Evolutionary conservation across 495 filamentous ascomycete genomes (phyloP), one percentile per base, ranked within the genome.

Genomic region (Gamarada debralockiae): DNA sequence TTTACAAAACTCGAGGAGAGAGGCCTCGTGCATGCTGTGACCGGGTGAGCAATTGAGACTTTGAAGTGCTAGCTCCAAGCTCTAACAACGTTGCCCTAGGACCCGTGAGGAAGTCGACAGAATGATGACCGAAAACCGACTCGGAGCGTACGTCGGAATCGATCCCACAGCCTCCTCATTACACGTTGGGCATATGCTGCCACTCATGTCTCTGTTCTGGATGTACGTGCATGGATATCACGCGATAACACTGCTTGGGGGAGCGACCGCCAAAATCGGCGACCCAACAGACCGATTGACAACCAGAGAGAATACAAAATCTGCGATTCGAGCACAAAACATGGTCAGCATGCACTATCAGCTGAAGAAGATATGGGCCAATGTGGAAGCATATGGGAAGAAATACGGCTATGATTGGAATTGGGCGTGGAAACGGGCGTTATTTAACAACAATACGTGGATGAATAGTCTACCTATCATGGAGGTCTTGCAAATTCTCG

Each of bases 181-280:
- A 57, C 93, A 99, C 65, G 74, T 97, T 49, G 93, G 93, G 25
- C 91, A 99, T 67, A 81, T 99, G 50, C 70, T 97, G 9, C 92
- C 93, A 8, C 76, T 97, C 37, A 97, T 99, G 93, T 83, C 90
- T 0, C 68, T 97, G 23, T 92, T 90, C 53, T 97, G 93, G 88
- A 86, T 90, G 73, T 95, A 92, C 65, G 73, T 95, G 34, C 80
- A 91, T 69, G 92, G 93, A 13, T 84, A 87, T 57, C 74, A 79
- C 25, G 75, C 87, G 13, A 76, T 87, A 20, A 86, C 84, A 44
- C 67, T 99, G 54, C 75, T 97, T 53, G 92, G 92, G 22, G 90
- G 89, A 50, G 81, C 89, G 7, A 99, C 93, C 0, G 85, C 84
- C 33, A 84, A 82, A 59, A 77, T 99, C 18, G 93, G 93, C 18